phyloP scores from a whole-genome alignment of 1,284 basidiomycete genomes.

The Ceratorhiza oryzae-sativae region DNA sequence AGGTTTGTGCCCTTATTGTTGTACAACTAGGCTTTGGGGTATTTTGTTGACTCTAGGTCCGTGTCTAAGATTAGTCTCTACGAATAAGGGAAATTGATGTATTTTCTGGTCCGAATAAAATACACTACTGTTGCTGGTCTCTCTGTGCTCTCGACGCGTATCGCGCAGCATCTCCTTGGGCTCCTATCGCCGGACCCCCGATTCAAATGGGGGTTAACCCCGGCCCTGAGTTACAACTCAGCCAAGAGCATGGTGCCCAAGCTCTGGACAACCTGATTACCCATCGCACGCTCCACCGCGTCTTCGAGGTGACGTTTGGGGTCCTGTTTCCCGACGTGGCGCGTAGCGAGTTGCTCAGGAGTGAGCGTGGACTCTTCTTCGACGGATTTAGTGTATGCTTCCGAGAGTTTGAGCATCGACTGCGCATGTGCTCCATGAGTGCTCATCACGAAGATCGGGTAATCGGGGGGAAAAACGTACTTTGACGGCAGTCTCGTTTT shows the following conservation, averaged over 20 bases:
- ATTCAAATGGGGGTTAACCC: not conserved
- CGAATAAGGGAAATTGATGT: constrained; percentile 10
- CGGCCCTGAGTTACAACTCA: constrained; percentile 63
- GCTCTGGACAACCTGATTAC: constrained; percentile 93
- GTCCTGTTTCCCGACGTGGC: constrained; percentile 97
- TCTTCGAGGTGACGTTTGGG: constrained; percentile 97
- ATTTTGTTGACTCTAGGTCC: constrained; percentile 2
- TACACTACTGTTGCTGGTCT: not conserved
- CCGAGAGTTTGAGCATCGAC: constrained; percentile 91
- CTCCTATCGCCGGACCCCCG: not conserved
- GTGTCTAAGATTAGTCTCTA: not conserved
- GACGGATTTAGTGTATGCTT: constrained; percentile 94
- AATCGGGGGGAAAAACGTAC: constrained; percentile 56
- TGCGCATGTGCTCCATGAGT: constrained; percentile 50
- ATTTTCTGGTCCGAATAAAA: constrained; percentile 1
- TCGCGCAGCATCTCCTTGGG: not conserved
- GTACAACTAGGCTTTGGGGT: constrained; percentile 16
- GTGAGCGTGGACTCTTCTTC: constrained; percentile 94
- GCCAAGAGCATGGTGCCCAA: constrained; percentile 90
- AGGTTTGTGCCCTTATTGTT: not conserved
- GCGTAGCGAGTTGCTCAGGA: constrained; percentile 88
- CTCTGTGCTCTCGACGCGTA: not conserved
- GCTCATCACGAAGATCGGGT: constrained; percentile 11
- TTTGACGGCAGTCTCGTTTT: constrained; percentile 91
- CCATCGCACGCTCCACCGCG: constrained; percentile 96